Evolutionary conservation across 805 yeast species (phyloP).

Genomic region (Wickerhamiella brachini): DNA sequence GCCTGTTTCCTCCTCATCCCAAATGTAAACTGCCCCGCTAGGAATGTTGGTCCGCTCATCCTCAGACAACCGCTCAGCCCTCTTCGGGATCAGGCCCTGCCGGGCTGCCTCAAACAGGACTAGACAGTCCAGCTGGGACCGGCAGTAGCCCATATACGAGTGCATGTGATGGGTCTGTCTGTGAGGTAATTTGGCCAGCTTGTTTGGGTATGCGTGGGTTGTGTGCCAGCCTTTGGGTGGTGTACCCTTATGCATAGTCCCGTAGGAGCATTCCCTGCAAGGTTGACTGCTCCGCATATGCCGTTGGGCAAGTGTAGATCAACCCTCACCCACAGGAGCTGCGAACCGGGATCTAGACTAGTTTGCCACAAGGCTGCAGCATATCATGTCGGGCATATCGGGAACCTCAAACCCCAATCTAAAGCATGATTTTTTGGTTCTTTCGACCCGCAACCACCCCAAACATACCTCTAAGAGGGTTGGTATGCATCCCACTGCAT

Average conservation of each 20-base stretch:
- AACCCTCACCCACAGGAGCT: neutral
- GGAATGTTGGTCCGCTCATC: conserved; percentile 39
- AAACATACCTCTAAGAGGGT: neutral
- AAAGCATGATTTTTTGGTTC: too few relatives aligned
- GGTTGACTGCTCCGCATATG: neutral
- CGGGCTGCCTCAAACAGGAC: conserved; percentile 53
- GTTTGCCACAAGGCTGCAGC: neutral
- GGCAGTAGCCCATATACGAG: conserved; percentile 48
- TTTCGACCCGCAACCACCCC: too few relatives aligned
- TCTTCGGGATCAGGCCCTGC: conserved; percentile 40
- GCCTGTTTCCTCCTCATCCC: conserved; percentile 60
- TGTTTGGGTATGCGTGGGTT: neutral
- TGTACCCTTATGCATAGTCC: neutral
- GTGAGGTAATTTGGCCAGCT: neutral
- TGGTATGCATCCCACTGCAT: neutral
- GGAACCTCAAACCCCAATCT: too few relatives aligned
- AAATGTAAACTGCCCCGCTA: conserved; percentile 50
- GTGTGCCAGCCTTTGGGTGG: neutral
- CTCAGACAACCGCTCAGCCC: conserved; percentile 43
- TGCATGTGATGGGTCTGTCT: conserved; percentile 29
- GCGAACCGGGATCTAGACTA: neutral
- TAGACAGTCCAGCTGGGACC: conserved; percentile 47
- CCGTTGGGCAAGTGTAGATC: neutral
- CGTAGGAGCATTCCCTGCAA: neutral
- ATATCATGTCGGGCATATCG: too few relatives aligned